Evolutionary conservation across 2,329 filamentous ascomycete species (phyloP), one percentile per base, ranked within the genome.

Genomic region (Diaporthe amygdali): DNA sequence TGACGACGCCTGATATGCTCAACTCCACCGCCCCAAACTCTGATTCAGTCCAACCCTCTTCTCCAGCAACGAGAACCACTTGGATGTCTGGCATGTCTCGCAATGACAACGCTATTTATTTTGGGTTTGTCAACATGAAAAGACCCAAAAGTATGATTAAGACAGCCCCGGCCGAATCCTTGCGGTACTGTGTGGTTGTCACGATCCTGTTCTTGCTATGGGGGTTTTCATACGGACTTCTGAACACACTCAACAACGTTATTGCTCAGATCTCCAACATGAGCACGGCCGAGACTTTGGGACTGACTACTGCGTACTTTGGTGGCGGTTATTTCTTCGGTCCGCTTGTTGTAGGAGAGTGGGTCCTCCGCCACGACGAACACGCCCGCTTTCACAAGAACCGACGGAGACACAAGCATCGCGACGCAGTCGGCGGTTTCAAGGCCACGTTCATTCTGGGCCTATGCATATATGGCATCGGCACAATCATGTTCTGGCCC

Each of bases 171-270:
- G 79, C 82, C 14, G 92, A 95, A 73, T 93, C 92, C 0, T 83
- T 93, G 74, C 92, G 91, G 74, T 94, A 94, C 74, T 91, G 93
- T 76, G 86, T 88, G 20, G 85, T 94, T 74, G 94, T 97, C 27
- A 94, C 93, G 1, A 88, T 95, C 8, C 84, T 97, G 0, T 97
- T 97, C 82, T 91, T 97, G 74, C 84, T 97, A 3, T 97, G 94
- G 95, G 95, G 95, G 0, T 92, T 97, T 71, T 95, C 94, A 0
- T 97, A 97, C 76, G 95, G 95, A 0, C 87, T 97, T 2, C 85
- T 97, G 3, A 94, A 96, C 76, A 92, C 92, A 0, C 87, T 98
- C 34, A 97, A 97, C 78, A 87, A 87, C 25, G 90, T 90, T 30
- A 91, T 94, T 66, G 89, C 92, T 44, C 78, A 81, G 15, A 87